Conservation (phyloP, 108 stramenopile genomes). For the Nitzschia sp. region DNA sequence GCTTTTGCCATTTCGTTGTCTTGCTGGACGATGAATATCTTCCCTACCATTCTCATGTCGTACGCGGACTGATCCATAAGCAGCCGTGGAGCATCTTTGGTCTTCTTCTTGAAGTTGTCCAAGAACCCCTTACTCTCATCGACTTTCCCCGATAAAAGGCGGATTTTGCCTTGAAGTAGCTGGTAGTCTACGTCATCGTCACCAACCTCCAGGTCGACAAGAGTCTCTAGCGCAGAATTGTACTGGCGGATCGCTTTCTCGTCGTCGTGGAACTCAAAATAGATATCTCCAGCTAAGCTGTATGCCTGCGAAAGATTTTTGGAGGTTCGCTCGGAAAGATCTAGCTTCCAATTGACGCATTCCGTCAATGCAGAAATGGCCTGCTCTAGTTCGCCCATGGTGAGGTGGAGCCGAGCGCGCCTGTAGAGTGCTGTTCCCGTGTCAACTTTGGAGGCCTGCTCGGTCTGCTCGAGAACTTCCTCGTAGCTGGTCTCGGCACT, state of each 20-base stretch:
- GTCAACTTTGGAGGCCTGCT: conserved; percentile 37
- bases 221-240: conserved; percentile 34
- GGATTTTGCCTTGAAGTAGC: conserved; percentile 39
- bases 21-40: conserved; percentile 27
- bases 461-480: conserved; percentile 32
- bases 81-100: conserved; percentile 30
- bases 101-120: conserved; percentile 20
- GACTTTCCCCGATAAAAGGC: conserved; percentile 26
- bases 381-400: conserved; percentile 45
- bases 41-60: conserved; percentile 43
- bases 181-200: conserved; percentile 22
- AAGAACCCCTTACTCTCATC: conserved; percentile 34
- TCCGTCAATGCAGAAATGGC: conserved; percentile 41
- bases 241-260: conserved; percentile 40
- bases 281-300: conserved; percentile 42
- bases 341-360: conserved; percentile 40
- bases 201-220: conserved; percentile 16
- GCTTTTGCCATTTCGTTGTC: conserved; percentile 37
- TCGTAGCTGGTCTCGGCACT: conserved; percentile 39
- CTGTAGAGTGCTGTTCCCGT: conserved; percentile 43
- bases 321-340: conserved; percentile 30
- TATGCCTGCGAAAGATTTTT: conserved; percentile 32
- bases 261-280: conserved; percentile 32
- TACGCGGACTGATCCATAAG: conserved; percentile 42
- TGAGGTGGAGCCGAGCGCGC: conserved; percentile 43